phyloP scores from a whole-genome alignment of 179 eudicot genomes.

The Pouteria campechiana region DNA sequence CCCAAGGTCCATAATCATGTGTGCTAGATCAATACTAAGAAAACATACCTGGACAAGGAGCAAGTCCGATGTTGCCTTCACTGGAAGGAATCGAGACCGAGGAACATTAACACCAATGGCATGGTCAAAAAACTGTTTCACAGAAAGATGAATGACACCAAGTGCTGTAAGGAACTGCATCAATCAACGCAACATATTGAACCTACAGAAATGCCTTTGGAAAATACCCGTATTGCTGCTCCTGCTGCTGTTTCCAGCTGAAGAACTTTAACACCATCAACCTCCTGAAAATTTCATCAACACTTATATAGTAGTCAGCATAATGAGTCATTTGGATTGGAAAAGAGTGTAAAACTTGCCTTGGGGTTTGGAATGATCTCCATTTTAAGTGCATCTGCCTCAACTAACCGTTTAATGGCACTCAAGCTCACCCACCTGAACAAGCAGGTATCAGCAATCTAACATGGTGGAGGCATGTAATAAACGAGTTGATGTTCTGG shows the following conservation, averaged over 20 bases:
- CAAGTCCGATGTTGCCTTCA: constrained; percentile 90
- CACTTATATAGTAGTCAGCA: too few species aligned
- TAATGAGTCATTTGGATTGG: neutral
- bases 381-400: constrained; percentile 89
- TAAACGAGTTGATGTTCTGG: too few species aligned
- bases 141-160: constrained; percentile 1
- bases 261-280: constrained; percentile 92
- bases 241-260: constrained; percentile 99
- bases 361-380: constrained; percentile 99
- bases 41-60: constrained; percentile 93
- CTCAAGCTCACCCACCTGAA: constrained; percentile 93
- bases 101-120: constrained; percentile 95
- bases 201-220: too few species aligned
- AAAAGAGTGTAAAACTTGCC: constrained; percentile 24
- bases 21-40: neutral
- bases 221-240: constrained; percentile 95
- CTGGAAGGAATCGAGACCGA: constrained; percentile 97
- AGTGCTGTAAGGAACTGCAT: too few species aligned
- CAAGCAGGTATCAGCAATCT: constrained; percentile 1
- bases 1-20: neutral
- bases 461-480: neutral
- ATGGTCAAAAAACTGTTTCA: constrained; percentile 64
- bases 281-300: constrained; percentile 54
- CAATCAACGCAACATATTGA: too few species aligned
- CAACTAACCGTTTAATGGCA: constrained; percentile 85